Base-by-base conservation (phyloP, 768 basidiomycete genomes). In the Mycena albidolilacea region DNA sequence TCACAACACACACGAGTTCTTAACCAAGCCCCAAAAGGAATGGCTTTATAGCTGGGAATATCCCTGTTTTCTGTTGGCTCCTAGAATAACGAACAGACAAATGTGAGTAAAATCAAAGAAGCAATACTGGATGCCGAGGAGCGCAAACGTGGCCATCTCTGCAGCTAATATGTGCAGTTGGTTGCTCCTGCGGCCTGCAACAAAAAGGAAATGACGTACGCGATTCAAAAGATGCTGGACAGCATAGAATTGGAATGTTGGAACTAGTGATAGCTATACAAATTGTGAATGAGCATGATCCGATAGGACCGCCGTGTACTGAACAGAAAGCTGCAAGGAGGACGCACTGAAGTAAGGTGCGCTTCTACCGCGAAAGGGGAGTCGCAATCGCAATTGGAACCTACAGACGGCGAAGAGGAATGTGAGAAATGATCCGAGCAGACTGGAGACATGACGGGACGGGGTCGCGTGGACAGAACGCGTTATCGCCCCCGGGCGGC, bases 371-470 rank as follows among this genome's bases (percentile, higher is more conserved):
- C n/a, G 52, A 70, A 57, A 60, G 70, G 21, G 39, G 57, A 63
- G 61, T 55, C 64, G 23, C 41, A 63, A 19, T 30, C 55, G 71
- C 63, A 23, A 38, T 50, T 63, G 69, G 57, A 48, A 50, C 67
- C 70, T 72, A 64, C 44, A 69, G 63, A 69, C 69, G 73, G 73
- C 69, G 71, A 68, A 71, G 59, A 69, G 37, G 57, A 67, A 72
- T 69, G 64, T 73, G 71, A 72, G 75, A 72, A 30, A 76, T 76
- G 75, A 76, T 76, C 75, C 75, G 75, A 70, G 69, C 41, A 70
- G 15, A 64, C 69, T 73, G 75, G 75, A 73, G 71, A 73, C 74
- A 72, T 75, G 71, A 75, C 74, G 74, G 75, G 75, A 76, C 41
- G 61, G 48, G 61, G 75, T 69, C 75, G 71, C 75, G 71, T 76